Evolutionary conservation across 441 rosid species (phyloP), one percentile per base, ranked within the genome.

Genomic region (Adansonia grandidieri): DNA sequence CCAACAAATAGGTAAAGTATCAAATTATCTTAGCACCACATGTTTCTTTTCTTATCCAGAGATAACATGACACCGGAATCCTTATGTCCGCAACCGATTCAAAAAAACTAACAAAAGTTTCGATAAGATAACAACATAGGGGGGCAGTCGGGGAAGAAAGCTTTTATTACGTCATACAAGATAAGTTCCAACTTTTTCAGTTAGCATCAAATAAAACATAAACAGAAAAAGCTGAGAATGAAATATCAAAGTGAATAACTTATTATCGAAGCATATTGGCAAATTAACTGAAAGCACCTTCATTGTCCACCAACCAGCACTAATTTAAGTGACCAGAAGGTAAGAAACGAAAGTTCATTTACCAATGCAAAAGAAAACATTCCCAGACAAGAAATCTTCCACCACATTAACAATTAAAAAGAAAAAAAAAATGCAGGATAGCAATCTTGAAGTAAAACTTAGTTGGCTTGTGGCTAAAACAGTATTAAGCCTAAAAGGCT

Each of bases 251-350:
- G 4, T 45, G 54, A 47, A 10, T 45, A 47, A 68, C 37, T 45
- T 22, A 13, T 24, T 13, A 6, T 47, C 2, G 58, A 69, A 22
- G 73, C 42, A 22, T 19, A 22, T 69, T 13, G 58, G 57, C 40
- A 69, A 45, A 24, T 20, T 48, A 19, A 48, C 2, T 11, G 57
- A 69, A 50, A 71, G 56, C 73, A 51, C 22, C 45, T 51, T 71
- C 61, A 14, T 50, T 28, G 6, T 70, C 45, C n/a, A 24, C 74
- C 74, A 71, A 71, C 24, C 74, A 71, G 22, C 47, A 53, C 74
- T 53, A 51, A 71, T 53, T 28, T 15, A 48, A 50, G 74, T 8
- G 45, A 11, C 1, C n/a, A 10, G 50, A 68, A 28, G 50, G 17
- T 53, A 53, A 53, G 58, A 53, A 68, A 20, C 73, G 7, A 68